Base-by-base conservation (phyloP, 768 basidiomycete species). In the Hirschioporus abietinus region DNA sequence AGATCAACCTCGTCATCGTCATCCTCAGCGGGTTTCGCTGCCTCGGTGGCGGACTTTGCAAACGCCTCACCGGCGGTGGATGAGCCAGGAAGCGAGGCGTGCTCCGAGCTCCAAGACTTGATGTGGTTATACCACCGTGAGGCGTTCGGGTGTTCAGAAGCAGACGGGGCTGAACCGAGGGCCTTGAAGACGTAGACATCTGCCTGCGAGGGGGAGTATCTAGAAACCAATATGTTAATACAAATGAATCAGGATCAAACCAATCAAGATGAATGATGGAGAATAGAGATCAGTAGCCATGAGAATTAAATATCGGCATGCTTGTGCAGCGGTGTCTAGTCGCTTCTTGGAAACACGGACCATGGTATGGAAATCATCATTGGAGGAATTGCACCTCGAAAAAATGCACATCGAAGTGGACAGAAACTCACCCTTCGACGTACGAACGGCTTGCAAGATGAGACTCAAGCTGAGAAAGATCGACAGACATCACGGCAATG, bases 281-380 rank as follows among this genome's bases (percentile, higher is more conserved):
- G 68, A 30, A 30, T 30, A 30, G 30, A 69, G 63, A 74, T 93
- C 92, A 93, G 91, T 73, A 76, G 88, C 89, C 85, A 88, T 83
- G 89, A 83, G 79, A 77, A 78, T 76, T 71, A 70, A 72, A 74
- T 90, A 72, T 93, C 91, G 81, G 89, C 91, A 92, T 80, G 76
- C 76, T 84, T 81, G 78, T 79, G 78, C 85, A 87, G 90, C 89
- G 91, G 85, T 91, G 89, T 93, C 92, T 95, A 89, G 82, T 88
- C 91, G 88, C 90, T 86, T 87, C 90, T 93, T 88, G 86, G 92
- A 91, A 93, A 93, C 92, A 93, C 92, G 92, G 92, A 94, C 92
- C 93, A 93, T 91, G 91, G 90, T 90, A 76, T 80, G 71, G 70
- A 75, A 78, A 77, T 92, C 91, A 91, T 93, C 89, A 84, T 71